Base-by-base conservation (phyloP, 768 basidiomycete genomes). In the Tylopilus vinaceipallidus region DNA sequence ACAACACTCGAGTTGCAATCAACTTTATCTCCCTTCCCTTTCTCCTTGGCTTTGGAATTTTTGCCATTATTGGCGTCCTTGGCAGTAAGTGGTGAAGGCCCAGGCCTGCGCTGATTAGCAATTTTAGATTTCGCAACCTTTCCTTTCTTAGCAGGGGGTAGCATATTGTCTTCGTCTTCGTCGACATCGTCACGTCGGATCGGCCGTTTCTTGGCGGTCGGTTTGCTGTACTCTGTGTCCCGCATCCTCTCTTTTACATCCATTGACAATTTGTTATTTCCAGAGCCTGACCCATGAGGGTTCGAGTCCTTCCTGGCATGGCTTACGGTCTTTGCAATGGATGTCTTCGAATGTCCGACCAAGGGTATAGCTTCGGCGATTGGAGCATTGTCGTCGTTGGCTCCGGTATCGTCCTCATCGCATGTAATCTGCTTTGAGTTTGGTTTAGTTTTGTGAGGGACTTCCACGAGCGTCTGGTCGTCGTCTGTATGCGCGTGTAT, bases 391-490 rank as follows among this genome's bases (percentile, higher is more conserved):
- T 52, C 47, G 38, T 50, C 50, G 12, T 29, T 6, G 10, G 30
- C 45, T 29, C 52, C 45, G 7, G 3, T 24, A 22, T 38, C 50
- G 10, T 45, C 41, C 12, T 53, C 49, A 9, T 43, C 5, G 20
- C 23, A 53, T 20, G 20, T 22, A 4, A 24, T 49, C 13, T 22
- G 13, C 37, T 32, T 48, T 1, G 38, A 4, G 4, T 35, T 52
- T 8, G 47, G n/a, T 38, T 48, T 53, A 10, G 42, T 13, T 50
- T 55, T 57, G 8, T 12, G 58, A 1, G 53, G 62, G 10, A 50
- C 54, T 9, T 67, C 64, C 11, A 65, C 62, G 1, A 67, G 60
- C 2, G 57, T 62, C 34, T 23, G 45, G 9, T 69, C 67, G 27
- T 67, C 67, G 35, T 67, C 65, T 66, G 26, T n/a, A 46, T 43